These are phyloP conservation scores for Podospora comata DNA, from an alignment of 495 filamentous ascomycete species.

Conservation along the genomic window DNA sequence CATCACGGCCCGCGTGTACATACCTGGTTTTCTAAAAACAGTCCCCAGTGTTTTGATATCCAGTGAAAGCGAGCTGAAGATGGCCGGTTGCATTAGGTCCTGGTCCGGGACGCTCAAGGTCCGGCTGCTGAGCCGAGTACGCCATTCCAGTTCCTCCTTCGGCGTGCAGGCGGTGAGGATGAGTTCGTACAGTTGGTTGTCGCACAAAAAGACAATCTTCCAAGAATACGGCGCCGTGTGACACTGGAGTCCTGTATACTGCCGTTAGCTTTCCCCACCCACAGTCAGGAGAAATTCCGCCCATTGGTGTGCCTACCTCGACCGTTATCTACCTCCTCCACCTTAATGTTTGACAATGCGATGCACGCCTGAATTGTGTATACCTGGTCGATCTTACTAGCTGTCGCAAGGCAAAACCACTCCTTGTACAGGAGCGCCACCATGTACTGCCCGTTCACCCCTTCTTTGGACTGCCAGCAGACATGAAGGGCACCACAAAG, in stretches of 20 bases:
- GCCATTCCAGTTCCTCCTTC: slow-evolving; percentile 78
- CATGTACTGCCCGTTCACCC: slow-evolving; percentile 75
- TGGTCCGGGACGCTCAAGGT: slow-evolving; percentile 37
- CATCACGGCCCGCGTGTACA: not conserved
- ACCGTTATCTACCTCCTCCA: slow-evolving; percentile 78
- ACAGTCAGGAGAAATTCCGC: not conserved
- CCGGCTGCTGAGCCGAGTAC: slow-evolving; percentile 45
- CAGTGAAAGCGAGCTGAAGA: slow-evolving; percentile 60
- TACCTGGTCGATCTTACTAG: slow-evolving; percentile 54
- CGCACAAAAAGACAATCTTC: slow-evolving; percentile 85
- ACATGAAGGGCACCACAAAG: slow-evolving; percentile 86
- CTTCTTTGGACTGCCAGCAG: slow-evolving; percentile 68
- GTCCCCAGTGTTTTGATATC: slow-evolving; percentile 71
- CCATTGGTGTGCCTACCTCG: slow-evolving; percentile 56
- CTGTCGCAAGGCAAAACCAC: slow-evolving; percentile 73
- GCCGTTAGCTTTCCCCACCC: slow-evolving; percentile 15
- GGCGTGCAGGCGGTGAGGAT: slow-evolving; percentile 85
- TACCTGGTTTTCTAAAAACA: slow-evolving; percentile 64
- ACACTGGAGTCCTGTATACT: slow-evolving; percentile 69
- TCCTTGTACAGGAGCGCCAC: slow-evolving; percentile 80
- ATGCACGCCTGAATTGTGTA: slow-evolving; percentile 77
- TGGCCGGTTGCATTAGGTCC: slow-evolving; percentile 44
- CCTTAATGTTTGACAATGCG: slow-evolving; percentile 61
- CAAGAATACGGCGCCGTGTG: slow-evolving; percentile 82
- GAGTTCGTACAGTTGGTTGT: slow-evolving; percentile 75